Evolutionary conservation across 2,329 filamentous ascomycete genomes (phyloP).

Genomic region (Aspergillus alliaceus): DNA sequence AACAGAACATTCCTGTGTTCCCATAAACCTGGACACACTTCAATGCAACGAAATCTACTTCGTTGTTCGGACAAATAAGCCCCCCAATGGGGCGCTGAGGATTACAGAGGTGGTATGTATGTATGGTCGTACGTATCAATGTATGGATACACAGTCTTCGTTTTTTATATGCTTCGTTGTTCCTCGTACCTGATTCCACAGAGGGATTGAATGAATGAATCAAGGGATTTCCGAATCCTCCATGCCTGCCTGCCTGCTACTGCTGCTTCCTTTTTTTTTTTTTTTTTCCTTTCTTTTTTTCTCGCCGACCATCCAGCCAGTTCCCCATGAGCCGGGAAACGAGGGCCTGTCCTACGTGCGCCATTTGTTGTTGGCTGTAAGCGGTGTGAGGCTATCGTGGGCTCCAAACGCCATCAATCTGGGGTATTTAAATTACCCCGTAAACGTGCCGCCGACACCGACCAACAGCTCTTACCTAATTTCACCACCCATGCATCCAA

Average conservation of each 20-base stretch:
- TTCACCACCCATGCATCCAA: neutral
- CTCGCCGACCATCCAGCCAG: neutral
- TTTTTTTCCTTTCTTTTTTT: neutral
- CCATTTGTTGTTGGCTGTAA: neutral
- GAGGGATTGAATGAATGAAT: neutral
- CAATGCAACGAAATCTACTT: neutral
- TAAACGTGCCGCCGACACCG: neutral
- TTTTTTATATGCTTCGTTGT: neutral
- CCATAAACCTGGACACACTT: neutral
- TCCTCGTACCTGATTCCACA: neutral
- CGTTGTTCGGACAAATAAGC: neutral
- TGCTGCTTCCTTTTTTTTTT: neutral
- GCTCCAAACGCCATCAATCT: neutral
- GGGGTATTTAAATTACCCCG: neutral
- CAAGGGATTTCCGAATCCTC: neutral
- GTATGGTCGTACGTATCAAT: neutral
- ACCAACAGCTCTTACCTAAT: neutral
- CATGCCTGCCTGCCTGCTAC: no score
- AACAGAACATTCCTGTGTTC: neutral
- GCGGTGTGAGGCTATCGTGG: neutral
- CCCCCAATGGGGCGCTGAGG: neutral
- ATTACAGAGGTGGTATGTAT: neutral
- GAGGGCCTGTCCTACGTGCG: neutral
- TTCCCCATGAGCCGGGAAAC: neutral
- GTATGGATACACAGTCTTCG: neutral